phyloP scores from a whole-genome alignment of 2,329 filamentous ascomycete genomes.

The Neofusicoccum parvum region DNA sequence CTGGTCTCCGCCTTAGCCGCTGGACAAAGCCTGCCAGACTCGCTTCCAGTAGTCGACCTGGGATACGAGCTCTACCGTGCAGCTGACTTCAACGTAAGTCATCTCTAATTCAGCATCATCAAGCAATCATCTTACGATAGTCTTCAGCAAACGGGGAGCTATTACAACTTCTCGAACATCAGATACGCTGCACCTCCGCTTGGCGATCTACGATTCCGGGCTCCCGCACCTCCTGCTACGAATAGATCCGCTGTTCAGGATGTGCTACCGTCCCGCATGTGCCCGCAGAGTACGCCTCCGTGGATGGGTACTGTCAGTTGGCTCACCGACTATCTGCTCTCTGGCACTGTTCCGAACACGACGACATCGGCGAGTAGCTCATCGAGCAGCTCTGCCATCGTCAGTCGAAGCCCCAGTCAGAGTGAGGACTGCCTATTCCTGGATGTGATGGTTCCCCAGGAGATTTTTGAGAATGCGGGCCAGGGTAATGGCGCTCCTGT shows the following conservation, averaged over 20 bases:
- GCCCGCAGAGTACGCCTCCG: background rate
- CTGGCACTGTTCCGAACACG: too few species aligned
- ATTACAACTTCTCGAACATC: constrained; percentile 61
- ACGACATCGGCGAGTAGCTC: too few species aligned
- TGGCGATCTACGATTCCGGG: constrained; percentile 54
- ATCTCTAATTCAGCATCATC: background rate
- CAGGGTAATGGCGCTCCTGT: constrained; percentile 38
- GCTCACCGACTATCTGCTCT: too few species aligned
- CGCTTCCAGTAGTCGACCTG: constrained; percentile 13
- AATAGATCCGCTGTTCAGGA: constrained; percentile 51
- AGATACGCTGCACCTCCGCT: constrained; percentile 58
- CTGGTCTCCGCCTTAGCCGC: too few species aligned
- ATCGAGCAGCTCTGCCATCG: background rate
- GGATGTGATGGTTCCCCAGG: constrained; percentile 41
- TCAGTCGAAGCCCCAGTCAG: background rate
- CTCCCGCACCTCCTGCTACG: constrained; percentile 46
- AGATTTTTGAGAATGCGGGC: constrained; percentile 33
- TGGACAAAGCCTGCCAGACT: too few species aligned
- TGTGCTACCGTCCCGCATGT: constrained; percentile 38
- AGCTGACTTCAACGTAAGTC: constrained; percentile 4
- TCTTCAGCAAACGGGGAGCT: constrained; percentile 42
- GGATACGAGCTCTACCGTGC: constrained; percentile 18
- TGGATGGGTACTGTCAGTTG: too few species aligned
- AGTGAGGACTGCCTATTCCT: constrained; percentile 45
- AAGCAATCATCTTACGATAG: constrained; percentile 36